These are phyloP conservation scores for Zelonia costaricensis DNA, from an alignment of 208 protist genomes.

Conservation along the genomic window DNA sequence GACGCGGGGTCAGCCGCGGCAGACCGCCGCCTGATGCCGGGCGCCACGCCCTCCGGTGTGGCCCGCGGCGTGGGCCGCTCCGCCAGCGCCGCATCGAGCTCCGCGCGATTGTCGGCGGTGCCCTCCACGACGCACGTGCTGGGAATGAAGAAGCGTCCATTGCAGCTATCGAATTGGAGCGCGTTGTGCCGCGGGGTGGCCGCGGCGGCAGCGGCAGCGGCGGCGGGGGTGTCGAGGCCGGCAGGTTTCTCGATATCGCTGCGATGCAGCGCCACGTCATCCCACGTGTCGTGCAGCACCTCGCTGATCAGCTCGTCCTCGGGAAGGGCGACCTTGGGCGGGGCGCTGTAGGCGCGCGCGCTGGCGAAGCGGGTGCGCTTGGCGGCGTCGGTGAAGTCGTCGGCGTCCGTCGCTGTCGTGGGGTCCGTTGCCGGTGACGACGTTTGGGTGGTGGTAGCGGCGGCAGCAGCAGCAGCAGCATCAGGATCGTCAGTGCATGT, in stretches of 20 bases:
- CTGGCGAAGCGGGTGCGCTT: background rate
- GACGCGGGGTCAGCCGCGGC: too few species aligned
- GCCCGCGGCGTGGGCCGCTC: conserved; percentile 37
- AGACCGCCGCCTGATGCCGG: conserved; percentile 53
- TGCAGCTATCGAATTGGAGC: conserved; percentile 16
- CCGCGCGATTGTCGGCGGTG: conserved; percentile 53
- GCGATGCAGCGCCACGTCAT: conserved; percentile 43
- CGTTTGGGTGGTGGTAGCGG: too few species aligned
- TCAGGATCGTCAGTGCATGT: too few species aligned
- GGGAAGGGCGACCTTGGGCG: conserved; percentile 35
- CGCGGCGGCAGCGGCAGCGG: background rate
- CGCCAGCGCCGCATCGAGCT: conserved; percentile 30
- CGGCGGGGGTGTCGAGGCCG: background rate
- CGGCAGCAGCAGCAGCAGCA: too few species aligned
- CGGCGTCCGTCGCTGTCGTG: too few species aligned
- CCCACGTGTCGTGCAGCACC: conserved; percentile 64
- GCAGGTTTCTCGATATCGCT: conserved; percentile 58
- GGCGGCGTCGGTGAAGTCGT: too few species aligned
- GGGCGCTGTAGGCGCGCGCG: conserved; percentile 8
- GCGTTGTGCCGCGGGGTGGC: too few species aligned
- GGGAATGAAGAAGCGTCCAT: conserved; percentile 43
- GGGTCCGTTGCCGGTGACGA: too few species aligned
- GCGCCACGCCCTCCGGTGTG: conserved; percentile 75
- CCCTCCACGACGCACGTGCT: conserved; percentile 44
- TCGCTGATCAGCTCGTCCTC: conserved; percentile 49